These are phyloP conservation scores for Flaveria brownii DNA, from an alignment of 129 eudicot genomes.

Conservation along the genomic window DNA sequence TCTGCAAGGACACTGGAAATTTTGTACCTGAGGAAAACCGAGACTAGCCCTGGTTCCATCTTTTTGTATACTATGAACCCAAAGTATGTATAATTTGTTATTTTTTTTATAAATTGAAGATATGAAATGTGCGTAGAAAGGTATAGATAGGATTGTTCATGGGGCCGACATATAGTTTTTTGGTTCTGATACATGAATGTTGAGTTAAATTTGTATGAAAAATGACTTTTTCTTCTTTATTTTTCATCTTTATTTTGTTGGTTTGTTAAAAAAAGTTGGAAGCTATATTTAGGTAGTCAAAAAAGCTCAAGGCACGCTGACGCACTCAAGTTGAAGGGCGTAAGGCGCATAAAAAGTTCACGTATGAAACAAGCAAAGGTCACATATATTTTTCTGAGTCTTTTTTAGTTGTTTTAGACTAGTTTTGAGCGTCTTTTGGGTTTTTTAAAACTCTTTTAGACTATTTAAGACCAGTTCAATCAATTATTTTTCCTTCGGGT, in stretches of 20 bases:
- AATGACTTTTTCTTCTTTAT: background rate
- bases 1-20: conserved; percentile 12
- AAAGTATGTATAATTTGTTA: background rate
- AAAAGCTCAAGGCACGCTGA: no score
- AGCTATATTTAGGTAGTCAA: no score
- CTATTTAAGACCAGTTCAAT: no score
- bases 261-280: background rate
- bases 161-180: conserved; percentile 15
- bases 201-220: background rate
- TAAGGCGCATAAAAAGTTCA: no score
- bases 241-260: background rate
- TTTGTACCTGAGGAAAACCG: conserved; percentile 5
- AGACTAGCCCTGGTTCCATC: conserved; percentile 16
- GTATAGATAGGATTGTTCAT: conserved; percentile 22
- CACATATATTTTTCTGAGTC: no score
- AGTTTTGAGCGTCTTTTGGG: no score
- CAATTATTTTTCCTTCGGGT: no score
- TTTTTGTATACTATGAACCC: conserved; percentile 31
- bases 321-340: no score
- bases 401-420: no score
- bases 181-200: conserved; percentile 14
- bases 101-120: background rate
- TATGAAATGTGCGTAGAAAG: conserved; percentile 21
- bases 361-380: no score
- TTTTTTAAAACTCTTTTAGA: no score